Percentiles rank a stretch among this genome's conserved stretches.
These are phyloP conservation scores for Pythium myriotylum DNA, from an alignment of 352 stramenopile genomes.

Conservation along the genomic window DNA sequence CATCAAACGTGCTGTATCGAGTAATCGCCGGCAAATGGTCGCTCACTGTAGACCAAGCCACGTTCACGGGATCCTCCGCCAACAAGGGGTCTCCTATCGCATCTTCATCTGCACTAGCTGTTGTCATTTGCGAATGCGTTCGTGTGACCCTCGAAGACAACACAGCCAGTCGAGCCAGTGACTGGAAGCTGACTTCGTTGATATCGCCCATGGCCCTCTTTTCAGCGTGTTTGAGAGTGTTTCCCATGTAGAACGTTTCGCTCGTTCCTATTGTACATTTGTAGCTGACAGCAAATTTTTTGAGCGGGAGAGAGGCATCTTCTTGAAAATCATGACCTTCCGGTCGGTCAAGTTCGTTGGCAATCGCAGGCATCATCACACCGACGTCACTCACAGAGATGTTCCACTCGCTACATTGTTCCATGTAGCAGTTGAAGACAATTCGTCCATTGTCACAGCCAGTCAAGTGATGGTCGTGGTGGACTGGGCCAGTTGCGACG, in stretches of 20 bases:
- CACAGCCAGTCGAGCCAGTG: constrained; percentile 76
- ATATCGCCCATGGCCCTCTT: constrained; percentile 79
- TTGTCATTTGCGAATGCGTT: constrained; percentile 59
- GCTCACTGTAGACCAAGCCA: constrained; percentile 65
- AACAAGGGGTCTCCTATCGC: constrained; percentile 49
- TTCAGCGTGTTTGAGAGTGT: constrained; percentile 79
- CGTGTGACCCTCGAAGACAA: constrained; percentile 80
- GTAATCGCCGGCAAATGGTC: constrained; percentile 84
- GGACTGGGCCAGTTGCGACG: constrained; percentile 81
- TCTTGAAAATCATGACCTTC: constrained; percentile 91
- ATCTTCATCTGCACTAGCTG: constrained; percentile 46
- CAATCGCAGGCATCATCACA: constrained; percentile 89
- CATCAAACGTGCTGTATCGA: constrained; percentile 89
- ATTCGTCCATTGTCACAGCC: constrained; percentile 87
- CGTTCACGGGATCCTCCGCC: constrained; percentile 75
- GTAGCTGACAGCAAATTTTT: constrained; percentile 90
- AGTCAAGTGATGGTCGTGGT: constrained; percentile 87
- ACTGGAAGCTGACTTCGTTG: constrained; percentile 88
- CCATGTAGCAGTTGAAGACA: constrained; percentile 93
- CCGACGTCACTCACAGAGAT: constrained; percentile 88
- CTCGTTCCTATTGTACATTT: constrained; percentile 89
- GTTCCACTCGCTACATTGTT: constrained; percentile 90
- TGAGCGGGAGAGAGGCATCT: constrained; percentile 84
- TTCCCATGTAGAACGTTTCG: constrained; percentile 88
- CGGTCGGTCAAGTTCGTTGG: constrained; percentile 85